These are phyloP conservation scores for Cicer cuneatum DNA, from an alignment of 306 rosid genomes.

Conservation along the genomic window DNA sequence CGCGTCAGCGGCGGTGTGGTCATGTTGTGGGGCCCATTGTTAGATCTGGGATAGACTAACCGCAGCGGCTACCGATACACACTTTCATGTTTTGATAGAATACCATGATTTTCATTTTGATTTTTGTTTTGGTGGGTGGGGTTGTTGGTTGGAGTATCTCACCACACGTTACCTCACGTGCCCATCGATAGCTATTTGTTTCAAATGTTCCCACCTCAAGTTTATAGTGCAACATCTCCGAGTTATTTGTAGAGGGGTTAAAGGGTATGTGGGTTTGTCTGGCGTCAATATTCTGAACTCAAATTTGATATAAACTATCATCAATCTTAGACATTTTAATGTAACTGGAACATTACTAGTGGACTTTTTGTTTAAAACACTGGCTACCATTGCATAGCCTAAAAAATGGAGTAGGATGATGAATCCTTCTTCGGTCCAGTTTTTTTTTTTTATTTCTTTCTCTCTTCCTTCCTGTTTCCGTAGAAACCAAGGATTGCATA, in stretches of 20 bases:
- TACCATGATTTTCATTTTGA: neutral
- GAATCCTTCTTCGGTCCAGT: neutral
- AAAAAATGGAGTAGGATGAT: neutral
- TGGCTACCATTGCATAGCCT: too few species aligned
- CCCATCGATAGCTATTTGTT: neutral
- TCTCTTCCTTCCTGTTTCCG: too few species aligned
- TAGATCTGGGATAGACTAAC: constrained; percentile 47
- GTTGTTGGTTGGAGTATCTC: constrained; percentile 3
- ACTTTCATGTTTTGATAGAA: neutral
- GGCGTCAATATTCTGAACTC: too few species aligned
- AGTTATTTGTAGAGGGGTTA: too few species aligned
- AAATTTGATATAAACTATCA: too few species aligned
- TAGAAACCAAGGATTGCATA: too few species aligned
- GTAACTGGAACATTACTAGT: too few species aligned
- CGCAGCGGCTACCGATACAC: neutral
- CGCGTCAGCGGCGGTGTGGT: constrained; percentile 22
- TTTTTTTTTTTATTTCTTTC: neutral
- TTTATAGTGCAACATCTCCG: too few species aligned
- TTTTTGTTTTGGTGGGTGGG: constrained; percentile 8
- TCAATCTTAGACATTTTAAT: too few species aligned
- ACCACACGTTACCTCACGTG: neutral
- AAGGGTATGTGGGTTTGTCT: too few species aligned
- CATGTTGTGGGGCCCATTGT: constrained; percentile 42
- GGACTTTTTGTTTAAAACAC: too few species aligned
- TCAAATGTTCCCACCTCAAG: too few species aligned